Evolutionary conservation across 1,284 basidiomycete species (phyloP).

Genomic region (Sporisorium scitamineum): DNA sequence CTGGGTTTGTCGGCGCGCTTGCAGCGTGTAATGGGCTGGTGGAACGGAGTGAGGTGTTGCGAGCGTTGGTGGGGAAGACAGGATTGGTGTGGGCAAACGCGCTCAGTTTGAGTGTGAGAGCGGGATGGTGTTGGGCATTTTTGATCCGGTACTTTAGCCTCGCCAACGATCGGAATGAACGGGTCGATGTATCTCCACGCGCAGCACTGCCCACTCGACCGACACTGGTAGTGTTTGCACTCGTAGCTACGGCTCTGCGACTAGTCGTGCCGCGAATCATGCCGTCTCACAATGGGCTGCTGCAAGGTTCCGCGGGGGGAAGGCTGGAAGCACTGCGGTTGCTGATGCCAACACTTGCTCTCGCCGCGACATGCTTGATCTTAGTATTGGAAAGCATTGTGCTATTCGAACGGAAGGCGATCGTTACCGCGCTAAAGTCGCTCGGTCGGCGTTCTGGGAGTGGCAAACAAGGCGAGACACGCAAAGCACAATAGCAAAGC

Average conservation of each 20-base stretch:
- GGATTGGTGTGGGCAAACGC: conserved; percentile 50
- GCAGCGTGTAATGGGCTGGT: conserved; percentile 3
- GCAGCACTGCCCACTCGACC: conserved; percentile 14
- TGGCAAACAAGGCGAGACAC: neutral
- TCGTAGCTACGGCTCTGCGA: conserved; percentile 9
- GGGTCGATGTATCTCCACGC: neutral
- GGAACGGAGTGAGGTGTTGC: neutral
- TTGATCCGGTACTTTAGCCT: conserved; percentile 18
- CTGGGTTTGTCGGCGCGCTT: conserved; percentile 44
- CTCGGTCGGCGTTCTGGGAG: neutral
- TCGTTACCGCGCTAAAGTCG: conserved; percentile 4
- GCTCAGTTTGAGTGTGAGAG: conserved; percentile 28
- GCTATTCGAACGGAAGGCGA: conserved; percentile 16
- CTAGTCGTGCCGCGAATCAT: conserved; percentile 11
- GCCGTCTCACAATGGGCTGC: conserved; percentile 9
- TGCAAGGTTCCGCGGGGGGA: neutral
- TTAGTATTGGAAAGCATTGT: conserved; percentile 4
- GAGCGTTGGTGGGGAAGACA: conserved; percentile 13
- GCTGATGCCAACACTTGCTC: conserved; percentile 18
- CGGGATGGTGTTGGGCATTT: conserved; percentile 46
- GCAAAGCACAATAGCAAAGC: neutral
- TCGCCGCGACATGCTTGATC: conserved; percentile 10
- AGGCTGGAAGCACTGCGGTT: conserved; percentile 24
- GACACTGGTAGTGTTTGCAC: conserved; percentile 12
- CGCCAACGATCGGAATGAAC: neutral